Evolutionary conservation across 1,284 basidiomycete species (phyloP).

Genomic region (Vanrija sp.): DNA sequence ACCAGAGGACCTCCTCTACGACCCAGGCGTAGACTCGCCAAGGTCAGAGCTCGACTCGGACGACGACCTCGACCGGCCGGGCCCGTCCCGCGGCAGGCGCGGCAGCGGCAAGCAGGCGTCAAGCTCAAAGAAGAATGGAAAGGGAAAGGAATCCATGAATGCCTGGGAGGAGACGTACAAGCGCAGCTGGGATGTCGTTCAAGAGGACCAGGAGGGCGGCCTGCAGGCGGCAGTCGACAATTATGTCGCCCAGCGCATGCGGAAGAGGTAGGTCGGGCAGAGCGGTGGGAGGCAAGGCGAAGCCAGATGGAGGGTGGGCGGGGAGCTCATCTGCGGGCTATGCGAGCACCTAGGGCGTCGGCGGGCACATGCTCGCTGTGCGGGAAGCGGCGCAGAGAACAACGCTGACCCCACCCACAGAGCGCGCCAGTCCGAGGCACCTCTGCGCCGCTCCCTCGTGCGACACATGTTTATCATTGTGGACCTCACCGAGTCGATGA

Average conservation of each 20-base stretch:
- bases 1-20: constrained; percentile 14
- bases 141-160: constrained; percentile 52
- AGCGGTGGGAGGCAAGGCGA: too few relatives aligned
- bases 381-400: not conserved
- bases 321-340: too few relatives aligned
- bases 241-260: constrained; percentile 75
- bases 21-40: constrained; percentile 9
- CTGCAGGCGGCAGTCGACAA: constrained; percentile 85
- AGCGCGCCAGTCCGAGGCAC: constrained; percentile 65
- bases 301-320: too few relatives aligned
- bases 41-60: constrained; percentile 16
- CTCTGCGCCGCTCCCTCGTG: constrained; percentile 92
- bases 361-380: not conserved
- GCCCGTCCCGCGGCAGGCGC: constrained; percentile 10
- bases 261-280: constrained; percentile 62
- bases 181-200: constrained; percentile 92
- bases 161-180: constrained; percentile 96
- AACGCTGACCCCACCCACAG: constrained; percentile 22
- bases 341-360: too few relatives aligned
- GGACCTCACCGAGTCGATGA: constrained; percentile 87
- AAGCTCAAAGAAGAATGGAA: constrained; percentile 12
- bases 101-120: constrained; percentile 2
- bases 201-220: constrained; percentile 91
- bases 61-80: constrained; percentile 25
- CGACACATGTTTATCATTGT: constrained; percentile 87